Conservation (phyloP, 2,329 filamentous ascomycete species). For the Hymenoscyphus scutula region DNA sequence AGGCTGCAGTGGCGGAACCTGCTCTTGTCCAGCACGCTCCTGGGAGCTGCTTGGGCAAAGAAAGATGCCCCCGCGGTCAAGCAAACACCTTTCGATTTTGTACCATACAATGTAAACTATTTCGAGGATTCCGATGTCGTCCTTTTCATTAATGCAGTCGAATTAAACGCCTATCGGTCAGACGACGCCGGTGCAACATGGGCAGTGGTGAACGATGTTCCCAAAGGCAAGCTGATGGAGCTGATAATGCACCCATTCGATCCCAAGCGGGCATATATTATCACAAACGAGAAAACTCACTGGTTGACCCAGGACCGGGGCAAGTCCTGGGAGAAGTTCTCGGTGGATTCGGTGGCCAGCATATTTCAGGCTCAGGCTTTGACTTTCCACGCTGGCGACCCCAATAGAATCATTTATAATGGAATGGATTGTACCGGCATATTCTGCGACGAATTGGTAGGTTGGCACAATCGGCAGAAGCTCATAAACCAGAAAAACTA, state of each 20-base stretch:
- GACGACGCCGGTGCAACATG: conserved; percentile 77
- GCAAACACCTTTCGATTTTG: conserved; percentile 62
- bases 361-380: conserved; percentile 53
- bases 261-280: conserved; percentile 72
- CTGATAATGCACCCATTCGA: conserved; percentile 79
- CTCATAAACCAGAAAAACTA: neutral
- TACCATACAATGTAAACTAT: conserved; percentile 73
- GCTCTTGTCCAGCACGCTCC: conserved; percentile 32
- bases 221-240: conserved; percentile 58
- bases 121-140: conserved; percentile 87
- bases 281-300: conserved; percentile 68
- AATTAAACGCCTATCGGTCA: conserved; percentile 71
- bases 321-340: conserved; percentile 75
- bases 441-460: conserved; percentile 58
- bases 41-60: conserved; percentile 30
- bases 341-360: conserved; percentile 57
- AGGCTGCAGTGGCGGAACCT: conserved; percentile 37
- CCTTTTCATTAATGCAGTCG: conserved; percentile 66
- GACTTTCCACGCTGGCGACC: conserved; percentile 79
- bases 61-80: conserved; percentile 59
- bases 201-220: conserved; percentile 63
- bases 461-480: conserved; percentile 6
- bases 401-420: conserved; percentile 83
- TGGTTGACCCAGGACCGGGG: conserved; percentile 83
- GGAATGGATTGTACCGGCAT: conserved; percentile 65